Conservation (phyloP, 306 rosid genomes). For the Carpinus viminea region DNA sequence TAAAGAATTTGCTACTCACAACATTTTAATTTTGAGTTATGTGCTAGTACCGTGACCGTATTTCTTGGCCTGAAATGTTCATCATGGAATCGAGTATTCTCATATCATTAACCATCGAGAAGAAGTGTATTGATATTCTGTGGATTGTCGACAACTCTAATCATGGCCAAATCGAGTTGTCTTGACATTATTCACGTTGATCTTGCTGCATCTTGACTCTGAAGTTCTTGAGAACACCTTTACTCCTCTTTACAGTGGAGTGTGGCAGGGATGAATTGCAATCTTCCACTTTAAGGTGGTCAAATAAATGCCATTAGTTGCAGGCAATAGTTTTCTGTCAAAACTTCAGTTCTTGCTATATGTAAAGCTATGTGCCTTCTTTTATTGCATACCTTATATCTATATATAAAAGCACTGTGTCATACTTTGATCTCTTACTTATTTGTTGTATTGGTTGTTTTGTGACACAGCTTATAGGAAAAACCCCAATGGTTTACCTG, state of each 20-base stretch:
- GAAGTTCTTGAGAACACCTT: not conserved
- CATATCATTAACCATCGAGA: not conserved
- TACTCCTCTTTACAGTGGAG: not conserved
- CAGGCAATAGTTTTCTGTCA: not conserved
- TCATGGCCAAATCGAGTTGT: not conserved
- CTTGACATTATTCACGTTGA: not conserved
- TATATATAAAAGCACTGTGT: not conserved
- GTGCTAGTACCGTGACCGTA: not conserved
- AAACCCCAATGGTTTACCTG: constrained; percentile 97
- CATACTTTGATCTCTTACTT: not conserved
- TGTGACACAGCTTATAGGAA: constrained; percentile 80
- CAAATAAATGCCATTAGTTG: not conserved
- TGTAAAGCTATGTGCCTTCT: not conserved
- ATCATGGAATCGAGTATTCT: not conserved
- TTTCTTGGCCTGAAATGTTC: not conserved
- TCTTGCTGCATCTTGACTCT: not conserved
- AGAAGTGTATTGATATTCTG: not conserved
- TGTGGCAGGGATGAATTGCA: not conserved
- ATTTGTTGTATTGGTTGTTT: constrained; percentile 18
- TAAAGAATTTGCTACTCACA: not conserved
- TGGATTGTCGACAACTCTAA: not conserved
- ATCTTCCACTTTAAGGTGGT: not conserved
- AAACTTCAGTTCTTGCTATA: not conserved
- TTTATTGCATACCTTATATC: not conserved
- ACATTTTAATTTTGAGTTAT: not conserved